Percentiles rank a stretch among this genome's conserved stretches.
phyloP scores from a whole-genome alignment of 1,284 basidiomycete genomes.

The Exobasidium cylindrosporum region DNA sequence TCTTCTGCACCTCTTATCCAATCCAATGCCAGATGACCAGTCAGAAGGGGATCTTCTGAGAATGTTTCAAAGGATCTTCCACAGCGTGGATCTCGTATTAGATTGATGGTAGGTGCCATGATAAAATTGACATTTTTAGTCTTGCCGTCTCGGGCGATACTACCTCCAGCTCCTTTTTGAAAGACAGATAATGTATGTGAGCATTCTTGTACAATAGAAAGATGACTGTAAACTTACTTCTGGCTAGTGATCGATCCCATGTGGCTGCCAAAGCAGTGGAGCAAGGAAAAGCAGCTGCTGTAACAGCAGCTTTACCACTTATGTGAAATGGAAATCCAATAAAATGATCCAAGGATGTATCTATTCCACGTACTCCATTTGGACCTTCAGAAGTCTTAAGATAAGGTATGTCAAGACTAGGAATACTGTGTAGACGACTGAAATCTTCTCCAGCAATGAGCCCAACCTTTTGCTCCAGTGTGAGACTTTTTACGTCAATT shows the following conservation, averaged over 20 bases:
- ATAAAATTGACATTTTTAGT: neutral
- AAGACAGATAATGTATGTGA: too few species aligned
- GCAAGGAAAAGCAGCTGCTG: slow-evolving; percentile 5
- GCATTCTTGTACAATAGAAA: too few species aligned
- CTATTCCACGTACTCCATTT: slow-evolving; percentile 6
- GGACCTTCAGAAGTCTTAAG: slow-evolving; percentile 13
- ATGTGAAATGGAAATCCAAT: neutral
- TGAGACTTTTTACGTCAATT: too few species aligned
- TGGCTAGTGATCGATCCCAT: neutral
- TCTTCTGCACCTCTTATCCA: neutral
- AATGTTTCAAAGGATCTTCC: slow-evolving; percentile 8
- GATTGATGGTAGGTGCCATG: slow-evolving; percentile 11
- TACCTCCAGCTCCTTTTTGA: neutral
- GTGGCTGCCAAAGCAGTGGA: slow-evolving; percentile 11
- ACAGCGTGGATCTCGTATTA: neutral
- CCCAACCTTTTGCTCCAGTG: slow-evolving; percentile 10
- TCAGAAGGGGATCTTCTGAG: slow-evolving; percentile 13
- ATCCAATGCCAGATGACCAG: neutral
- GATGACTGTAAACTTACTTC: too few species aligned
- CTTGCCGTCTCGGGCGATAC: neutral
- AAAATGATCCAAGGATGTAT: neutral
- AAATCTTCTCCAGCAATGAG: neutral
- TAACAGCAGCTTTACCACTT: neutral
- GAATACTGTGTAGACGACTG: neutral
- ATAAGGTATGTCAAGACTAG: neutral